A percentile compares a stretch with the other conserved stretches of the same genome.
Conservation (phyloP, 1,284 basidiomycete genomes). For the Melampsora americana region DNA sequence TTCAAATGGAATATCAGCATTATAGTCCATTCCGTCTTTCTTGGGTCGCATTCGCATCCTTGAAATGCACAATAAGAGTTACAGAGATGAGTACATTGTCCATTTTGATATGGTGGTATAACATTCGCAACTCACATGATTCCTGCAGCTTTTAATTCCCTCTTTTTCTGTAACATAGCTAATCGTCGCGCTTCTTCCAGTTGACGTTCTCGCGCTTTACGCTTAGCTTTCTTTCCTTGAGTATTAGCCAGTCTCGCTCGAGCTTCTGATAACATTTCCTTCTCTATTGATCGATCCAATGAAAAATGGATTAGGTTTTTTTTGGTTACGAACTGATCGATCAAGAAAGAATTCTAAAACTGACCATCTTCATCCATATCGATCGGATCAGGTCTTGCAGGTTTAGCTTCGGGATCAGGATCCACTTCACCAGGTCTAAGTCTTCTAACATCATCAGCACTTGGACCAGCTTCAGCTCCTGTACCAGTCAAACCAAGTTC, state of each 20-base stretch:
- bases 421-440: slow-evolving; percentile 96
- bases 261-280: slow-evolving; percentile 99
- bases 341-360: slow-evolving; percentile 47
- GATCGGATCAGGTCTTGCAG: slow-evolving; percentile 95
- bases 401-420: slow-evolving; percentile 97
- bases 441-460: slow-evolving; percentile 82
- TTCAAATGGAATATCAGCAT: slow-evolving; percentile 97
- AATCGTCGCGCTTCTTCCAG: slow-evolving; percentile 91
- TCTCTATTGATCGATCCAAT: slow-evolving; percentile 62
- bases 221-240: slow-evolving; percentile 98
- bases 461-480: slow-evolving; percentile 70
- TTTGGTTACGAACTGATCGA: neutral
- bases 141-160: slow-evolving; percentile 94
- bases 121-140: slow-evolving; percentile 68
- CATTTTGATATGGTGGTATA: neutral
- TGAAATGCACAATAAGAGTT: slow-evolving; percentile 13
- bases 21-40: slow-evolving; percentile 98
- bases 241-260: slow-evolving; percentile 97
- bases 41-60: slow-evolving; percentile 73
- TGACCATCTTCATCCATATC: slow-evolving; percentile 99
- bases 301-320: neutral
- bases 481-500: slow-evolving; percentile 80
- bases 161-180: slow-evolving; percentile 94
- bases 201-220: slow-evolving; percentile 93
- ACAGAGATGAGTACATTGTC: slow-evolving; percentile 12